A percentile compares a stretch with the other conserved stretches of the same genome.
Evolutionary conservation across 2,329 filamentous ascomycete species (phyloP).

Genomic region (Diaporthe sp.): DNA sequence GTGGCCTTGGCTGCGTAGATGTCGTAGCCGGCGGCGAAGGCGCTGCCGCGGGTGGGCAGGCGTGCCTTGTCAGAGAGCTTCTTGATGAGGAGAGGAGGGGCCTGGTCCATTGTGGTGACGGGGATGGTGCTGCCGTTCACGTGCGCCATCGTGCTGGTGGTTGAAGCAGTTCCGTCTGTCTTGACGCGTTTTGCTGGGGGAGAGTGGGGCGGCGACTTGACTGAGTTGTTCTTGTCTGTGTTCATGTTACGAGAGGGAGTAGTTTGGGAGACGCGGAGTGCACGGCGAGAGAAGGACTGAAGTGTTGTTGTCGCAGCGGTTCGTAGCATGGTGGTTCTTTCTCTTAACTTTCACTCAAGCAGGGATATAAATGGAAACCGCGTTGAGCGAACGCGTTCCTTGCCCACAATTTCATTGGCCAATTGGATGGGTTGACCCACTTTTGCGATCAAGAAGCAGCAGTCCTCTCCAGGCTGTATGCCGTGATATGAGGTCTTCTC

Average conservation of each 20-base stretch:
- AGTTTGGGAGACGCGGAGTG: constrained; percentile 24
- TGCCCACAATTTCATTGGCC: constrained; percentile 38
- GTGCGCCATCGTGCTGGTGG: constrained; percentile 44
- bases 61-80: constrained; percentile 85
- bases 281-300: neutral
- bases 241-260: constrained; percentile 47
- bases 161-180: constrained; percentile 58
- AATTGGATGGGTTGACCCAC: constrained; percentile 19
- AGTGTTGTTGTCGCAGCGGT: constrained; percentile 16
- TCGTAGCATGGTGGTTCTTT: constrained; percentile 17
- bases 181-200: constrained; percentile 87
- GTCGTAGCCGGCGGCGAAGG: constrained; percentile 94
- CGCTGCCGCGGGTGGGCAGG: constrained; percentile 89
- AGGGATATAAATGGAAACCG: constrained; percentile 36
- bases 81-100: constrained; percentile 84
- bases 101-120: constrained; percentile 54
- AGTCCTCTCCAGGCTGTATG: neutral
- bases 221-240: constrained; percentile 51
- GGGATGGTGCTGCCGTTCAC: constrained; percentile 48
- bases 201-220: constrained; percentile 74
- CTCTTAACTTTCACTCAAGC: constrained; percentile 15
- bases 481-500: neutral
- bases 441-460: neutral
- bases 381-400: constrained; percentile 38
- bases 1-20: constrained; percentile 84